Evolutionary conservation across 768 basidiomycete genomes (phyloP).

Genomic region (Leccinum boreale): DNA sequence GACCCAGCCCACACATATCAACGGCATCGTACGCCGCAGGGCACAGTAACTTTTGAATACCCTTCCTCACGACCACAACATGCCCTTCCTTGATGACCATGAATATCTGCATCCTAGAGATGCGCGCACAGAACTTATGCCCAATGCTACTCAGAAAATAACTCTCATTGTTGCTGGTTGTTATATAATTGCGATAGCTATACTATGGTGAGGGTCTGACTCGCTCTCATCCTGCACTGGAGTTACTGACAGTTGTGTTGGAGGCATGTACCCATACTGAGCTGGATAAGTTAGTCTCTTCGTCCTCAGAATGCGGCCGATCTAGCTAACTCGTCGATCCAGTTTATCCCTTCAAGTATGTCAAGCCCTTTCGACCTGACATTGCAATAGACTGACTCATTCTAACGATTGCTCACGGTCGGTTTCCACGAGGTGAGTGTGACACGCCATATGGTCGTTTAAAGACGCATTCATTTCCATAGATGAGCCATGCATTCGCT

Average conservation of each 20-base stretch:
- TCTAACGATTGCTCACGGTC: constrained; percentile 69
- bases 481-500: constrained; percentile 86
- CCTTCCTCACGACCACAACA: constrained; percentile 26
- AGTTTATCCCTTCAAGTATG: constrained; percentile 94
- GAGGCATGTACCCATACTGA: constrained; percentile 79
- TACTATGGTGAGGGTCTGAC: constrained; percentile 60
- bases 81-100: constrained; percentile 25
- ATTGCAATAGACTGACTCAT: constrained; percentile 15
- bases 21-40: constrained; percentile 3
- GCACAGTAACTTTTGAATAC: background rate
- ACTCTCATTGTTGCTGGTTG: constrained; percentile 79
- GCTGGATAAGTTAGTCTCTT: constrained; percentile 60
- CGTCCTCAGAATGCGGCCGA: background rate
- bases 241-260: constrained; percentile 3
- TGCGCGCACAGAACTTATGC: constrained; percentile 42
- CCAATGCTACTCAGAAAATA: constrained; percentile 66
- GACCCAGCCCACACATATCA: background rate
- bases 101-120: constrained; percentile 26
- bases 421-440: constrained; percentile 77
- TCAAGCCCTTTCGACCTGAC: constrained; percentile 5
- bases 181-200: constrained; percentile 72
- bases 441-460: constrained; percentile 3
- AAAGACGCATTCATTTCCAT: constrained; percentile 1
- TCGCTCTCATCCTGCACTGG: background rate
- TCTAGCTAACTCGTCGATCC: constrained; percentile 10